Evolutionary conservation across 306 rosid species (phyloP).

Genomic region (Begonia peltatifolia): DNA sequence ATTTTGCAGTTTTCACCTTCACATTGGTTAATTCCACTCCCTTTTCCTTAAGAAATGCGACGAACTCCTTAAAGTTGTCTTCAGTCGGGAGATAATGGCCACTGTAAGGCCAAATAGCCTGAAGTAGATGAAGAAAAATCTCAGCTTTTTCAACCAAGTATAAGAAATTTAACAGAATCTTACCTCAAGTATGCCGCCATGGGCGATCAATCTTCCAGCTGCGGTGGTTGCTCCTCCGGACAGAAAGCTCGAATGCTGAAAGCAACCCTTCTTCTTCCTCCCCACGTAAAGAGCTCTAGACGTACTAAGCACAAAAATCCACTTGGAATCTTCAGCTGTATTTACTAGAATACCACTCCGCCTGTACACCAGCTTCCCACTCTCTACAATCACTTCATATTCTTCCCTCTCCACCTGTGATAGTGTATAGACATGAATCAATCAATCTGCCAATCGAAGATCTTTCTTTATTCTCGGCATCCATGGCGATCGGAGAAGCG

Average conservation of each 20-base stretch:
- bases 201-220: slow-evolving; percentile 34
- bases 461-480: too few relatives aligned
- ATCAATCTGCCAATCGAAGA: too few relatives aligned
- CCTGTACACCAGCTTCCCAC: slow-evolving; percentile 19
- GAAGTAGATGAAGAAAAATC: slow-evolving; percentile 1
- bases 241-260: slow-evolving; percentile 38
- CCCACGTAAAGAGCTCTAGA: slow-evolving; percentile 34
- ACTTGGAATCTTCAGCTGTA: slow-evolving; percentile 31
- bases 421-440: too few relatives aligned
- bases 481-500: too few relatives aligned
- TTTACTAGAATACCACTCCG: slow-evolving; percentile 15
- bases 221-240: slow-evolving; percentile 36
- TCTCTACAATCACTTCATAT: slow-evolving; percentile 25
- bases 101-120: slow-evolving; percentile 48
- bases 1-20: slow-evolving; percentile 16
- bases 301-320: slow-evolving; percentile 44
- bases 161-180: not conserved
- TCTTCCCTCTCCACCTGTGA: slow-evolving; percentile 30
- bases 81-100: slow-evolving; percentile 42
- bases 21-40: slow-evolving; percentile 26
- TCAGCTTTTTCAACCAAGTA: not conserved
- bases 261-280: slow-evolving; percentile 34
- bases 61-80: slow-evolving; percentile 33
- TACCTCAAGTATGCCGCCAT: slow-evolving; percentile 27
- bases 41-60: slow-evolving; percentile 25